phyloP scores from a whole-genome alignment of 352 stramenopile species.

The Globisporangium parvum region DNA sequence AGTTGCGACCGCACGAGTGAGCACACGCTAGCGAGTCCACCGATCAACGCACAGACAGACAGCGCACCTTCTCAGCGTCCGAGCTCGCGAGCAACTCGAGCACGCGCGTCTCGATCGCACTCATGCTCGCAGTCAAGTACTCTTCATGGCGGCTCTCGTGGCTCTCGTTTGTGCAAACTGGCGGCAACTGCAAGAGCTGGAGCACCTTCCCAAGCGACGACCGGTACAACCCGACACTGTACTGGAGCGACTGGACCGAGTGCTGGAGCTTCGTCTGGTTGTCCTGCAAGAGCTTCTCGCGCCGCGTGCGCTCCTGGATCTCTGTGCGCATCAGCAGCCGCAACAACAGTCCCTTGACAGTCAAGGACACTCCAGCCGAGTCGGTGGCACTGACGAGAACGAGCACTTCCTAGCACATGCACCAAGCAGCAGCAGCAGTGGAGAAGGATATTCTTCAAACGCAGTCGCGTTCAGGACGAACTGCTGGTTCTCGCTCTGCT shows the following conservation, averaged over 20 bases:
- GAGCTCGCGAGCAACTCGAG: constrained; percentile 45
- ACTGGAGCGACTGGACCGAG: constrained; percentile 49
- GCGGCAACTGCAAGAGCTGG: constrained; percentile 40
- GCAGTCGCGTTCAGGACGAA: constrained; percentile 74
- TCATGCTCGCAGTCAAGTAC: constrained; percentile 39
- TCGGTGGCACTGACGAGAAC: background rate
- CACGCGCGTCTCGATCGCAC: constrained; percentile 46
- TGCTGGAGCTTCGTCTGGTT: constrained; percentile 63
- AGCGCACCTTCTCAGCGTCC: constrained; percentile 53
- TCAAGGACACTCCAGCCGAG: constrained; percentile 35
- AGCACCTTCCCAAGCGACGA: constrained; percentile 51
- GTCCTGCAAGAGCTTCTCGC: constrained; percentile 56
- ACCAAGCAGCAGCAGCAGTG: constrained; percentile 9
- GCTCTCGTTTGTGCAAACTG: constrained; percentile 12
- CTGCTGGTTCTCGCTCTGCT: constrained; percentile 75
- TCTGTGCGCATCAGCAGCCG: constrained; percentile 33
- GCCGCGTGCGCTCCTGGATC: constrained; percentile 70
- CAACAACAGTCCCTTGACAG: constrained; percentile 18
- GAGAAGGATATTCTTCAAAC: constrained; percentile 85
- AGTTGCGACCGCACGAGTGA: constrained; percentile 1
- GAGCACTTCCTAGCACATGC: background rate
- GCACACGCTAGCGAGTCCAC: background rate
- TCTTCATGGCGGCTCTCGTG: constrained; percentile 34
- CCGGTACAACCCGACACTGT: constrained; percentile 44
- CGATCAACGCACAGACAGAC: too few species aligned